Percentiles rank a stretch among this genome's conserved stretches.
These are phyloP conservation scores for Verticillium zaregamsianum DNA, from an alignment of 2,329 filamentous ascomycete genomes.

Conservation along the genomic window DNA sequence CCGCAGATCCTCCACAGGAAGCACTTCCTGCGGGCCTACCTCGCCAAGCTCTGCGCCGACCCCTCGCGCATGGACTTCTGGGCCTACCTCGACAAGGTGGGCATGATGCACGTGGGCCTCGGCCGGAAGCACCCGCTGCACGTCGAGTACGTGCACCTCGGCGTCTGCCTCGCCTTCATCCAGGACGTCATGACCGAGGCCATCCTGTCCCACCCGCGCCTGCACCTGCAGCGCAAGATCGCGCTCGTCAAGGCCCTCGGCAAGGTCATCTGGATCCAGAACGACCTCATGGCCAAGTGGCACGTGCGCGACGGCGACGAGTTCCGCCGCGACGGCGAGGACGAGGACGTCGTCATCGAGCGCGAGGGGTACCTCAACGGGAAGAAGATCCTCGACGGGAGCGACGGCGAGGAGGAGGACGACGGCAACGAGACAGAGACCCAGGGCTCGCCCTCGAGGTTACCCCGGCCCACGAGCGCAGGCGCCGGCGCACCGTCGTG, in stretches of 20 bases:
- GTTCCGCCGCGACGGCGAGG: constrained; percentile 33
- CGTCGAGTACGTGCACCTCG: constrained; percentile 77
- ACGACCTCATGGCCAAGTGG: constrained; percentile 82
- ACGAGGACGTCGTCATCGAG: constrained; percentile 48
- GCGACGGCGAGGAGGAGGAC: constrained; percentile 26
- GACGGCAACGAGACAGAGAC: not conserved
- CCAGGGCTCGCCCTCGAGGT: constrained; percentile 9
- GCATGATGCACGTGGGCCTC: constrained; percentile 78
- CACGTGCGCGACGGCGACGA: constrained; percentile 68
- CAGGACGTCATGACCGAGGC: constrained; percentile 75
- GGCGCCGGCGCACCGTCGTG: constrained; percentile 12
- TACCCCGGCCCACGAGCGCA: constrained; percentile 13
- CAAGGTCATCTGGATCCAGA: constrained; percentile 86
- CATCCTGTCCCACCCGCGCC: constrained; percentile 65
- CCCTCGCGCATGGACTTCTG: constrained; percentile 74
- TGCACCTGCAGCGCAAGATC: constrained; percentile 65
- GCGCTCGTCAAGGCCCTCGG: constrained; percentile 70
- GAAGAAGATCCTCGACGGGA: constrained; percentile 49
- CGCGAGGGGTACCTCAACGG: constrained; percentile 62
- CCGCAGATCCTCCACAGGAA: constrained; percentile 75
- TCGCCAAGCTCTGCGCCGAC: constrained; percentile 71
- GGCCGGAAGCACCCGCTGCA: constrained; percentile 69
- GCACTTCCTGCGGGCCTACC: constrained; percentile 72
- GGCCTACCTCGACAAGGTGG: constrained; percentile 81
- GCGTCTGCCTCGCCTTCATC: constrained; percentile 67